Base-by-base conservation (phyloP, 768 basidiomycete genomes). In the Lanmaoa rubissima region DNA sequence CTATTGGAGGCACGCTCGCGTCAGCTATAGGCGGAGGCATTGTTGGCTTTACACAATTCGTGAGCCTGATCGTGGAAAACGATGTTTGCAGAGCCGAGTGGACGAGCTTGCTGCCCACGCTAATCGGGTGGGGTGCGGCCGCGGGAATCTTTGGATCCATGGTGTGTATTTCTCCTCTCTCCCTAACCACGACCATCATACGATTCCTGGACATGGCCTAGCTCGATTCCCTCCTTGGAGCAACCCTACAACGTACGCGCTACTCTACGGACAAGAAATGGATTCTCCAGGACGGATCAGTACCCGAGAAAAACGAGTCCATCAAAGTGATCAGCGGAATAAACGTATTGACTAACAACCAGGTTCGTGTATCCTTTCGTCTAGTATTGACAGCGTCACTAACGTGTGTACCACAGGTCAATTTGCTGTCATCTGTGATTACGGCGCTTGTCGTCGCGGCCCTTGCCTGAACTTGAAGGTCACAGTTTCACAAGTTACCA, bases 201-300 rank as follows among this genome's bases (percentile, higher is more conserved):
- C 39, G 26, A 51, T 26, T 49, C 31, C 39, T 4, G 17, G 42
- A 43, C n/a, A 10, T 34, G 19, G 3, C 24, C 38, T 68, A 91
- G 90, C 71, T 93, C 48, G 95, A 98, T 68, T 94, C 91, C 0
- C 42, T 97, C 13, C 76, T 97, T 17, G 95, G 95, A 2, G 93
- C 94, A 6, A 93, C 90, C 6, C 68, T 96, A 1, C 95, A 98
- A 64, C 76, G 80, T 52, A 93, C 92, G 5, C 80, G 85, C 28
- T 96, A 86, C 72, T 87, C 87, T 6, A 73, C 73, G 44, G 74
- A 76, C 21, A 80, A 78, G 60, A 84, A 84, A 63, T 73, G 80
- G 43, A 78, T 97, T 48, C 75, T 92, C 14, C 84, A 86, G 47
- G 85, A 90, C 61, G 76, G 75, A 14, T 70, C 74, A 1, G 68